Evolutionary conservation across 148 eudicot species (phyloP).

Genomic region (Rhododendron mucronatum): DNA sequence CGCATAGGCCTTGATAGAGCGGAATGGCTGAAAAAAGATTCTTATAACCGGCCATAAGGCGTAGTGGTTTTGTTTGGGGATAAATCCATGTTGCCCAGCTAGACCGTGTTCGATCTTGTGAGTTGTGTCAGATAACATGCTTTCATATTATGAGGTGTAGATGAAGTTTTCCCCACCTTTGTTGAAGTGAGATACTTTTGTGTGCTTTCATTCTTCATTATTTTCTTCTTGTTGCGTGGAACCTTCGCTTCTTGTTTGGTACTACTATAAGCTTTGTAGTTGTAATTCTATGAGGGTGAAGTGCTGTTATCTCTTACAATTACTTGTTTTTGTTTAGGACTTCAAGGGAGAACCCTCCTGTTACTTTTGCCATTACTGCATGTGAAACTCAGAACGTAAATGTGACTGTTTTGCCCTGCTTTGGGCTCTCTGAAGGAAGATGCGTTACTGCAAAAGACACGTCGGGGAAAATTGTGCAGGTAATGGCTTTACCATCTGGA

Average conservation of each 20-base stretch:
- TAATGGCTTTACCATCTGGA: no score
- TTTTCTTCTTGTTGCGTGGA: neutral
- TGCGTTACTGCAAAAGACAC: no score
- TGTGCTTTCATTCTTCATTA: neutral
- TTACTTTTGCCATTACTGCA: slow-evolving; percentile 39
- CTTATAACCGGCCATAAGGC: neutral
- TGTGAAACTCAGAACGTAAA: slow-evolving; percentile 49
- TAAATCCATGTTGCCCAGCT: neutral
- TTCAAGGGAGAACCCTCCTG: slow-evolving; percentile 81
- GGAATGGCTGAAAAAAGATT: neutral
- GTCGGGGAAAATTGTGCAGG: no score
- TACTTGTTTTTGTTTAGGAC: slow-evolving; percentile 48
- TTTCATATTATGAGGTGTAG: neutral
- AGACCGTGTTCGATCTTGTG: neutral
- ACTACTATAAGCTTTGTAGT: neutral
- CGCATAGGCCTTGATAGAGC: neutral
- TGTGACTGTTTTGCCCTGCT: slow-evolving; percentile 85
- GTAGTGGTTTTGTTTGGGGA: neutral
- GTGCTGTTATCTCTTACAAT: slow-evolving; percentile 14
- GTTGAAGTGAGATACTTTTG: neutral
- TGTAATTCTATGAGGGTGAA: neutral
- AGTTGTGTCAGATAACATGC: neutral
- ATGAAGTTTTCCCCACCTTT: neutral
- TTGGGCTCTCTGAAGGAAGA: neutral
- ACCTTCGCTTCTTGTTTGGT: neutral